Evolutionary conservation across 176 grass and related monocot genomes (phyloP).

Genomic region (Carex littledalei): DNA sequence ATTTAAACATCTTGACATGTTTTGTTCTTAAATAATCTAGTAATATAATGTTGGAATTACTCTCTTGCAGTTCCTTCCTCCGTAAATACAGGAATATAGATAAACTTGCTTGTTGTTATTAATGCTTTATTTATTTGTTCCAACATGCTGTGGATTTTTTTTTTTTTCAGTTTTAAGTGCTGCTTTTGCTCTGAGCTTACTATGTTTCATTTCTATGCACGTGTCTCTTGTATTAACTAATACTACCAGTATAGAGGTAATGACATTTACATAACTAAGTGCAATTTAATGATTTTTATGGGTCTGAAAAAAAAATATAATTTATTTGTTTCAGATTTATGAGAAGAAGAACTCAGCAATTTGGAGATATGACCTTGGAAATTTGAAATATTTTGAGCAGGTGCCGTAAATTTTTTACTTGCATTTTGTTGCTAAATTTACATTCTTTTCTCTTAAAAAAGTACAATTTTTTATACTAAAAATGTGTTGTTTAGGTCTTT

Average conservation of each 20-base stretch:
- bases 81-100: neutral
- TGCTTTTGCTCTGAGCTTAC: slow-evolving; percentile 80
- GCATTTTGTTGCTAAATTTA: neutral
- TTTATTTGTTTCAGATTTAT: slow-evolving; percentile 47
- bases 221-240: slow-evolving; percentile 53
- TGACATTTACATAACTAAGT: neutral
- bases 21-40: neutral
- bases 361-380: slow-evolving; percentile 80
- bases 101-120: neutral
- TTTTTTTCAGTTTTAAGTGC: slow-evolving; percentile 81
- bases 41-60: neutral
- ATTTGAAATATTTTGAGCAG: slow-evolving; percentile 81
- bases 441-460: neutral
- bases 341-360: slow-evolving; percentile 50
- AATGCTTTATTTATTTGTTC: neutral
- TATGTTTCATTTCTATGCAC: slow-evolving; percentile 70
- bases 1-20: neutral
- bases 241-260: slow-evolving; percentile 86
- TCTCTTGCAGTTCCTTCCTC: neutral
- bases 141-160: slow-evolving; percentile 22
- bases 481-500: slow-evolving; percentile 48
- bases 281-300: slow-evolving; percentile 3
- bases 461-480: neutral
- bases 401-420: slow-evolving; percentile 11
- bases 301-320: slow-evolving; percentile 1